Conservation (phyloP, 768 basidiomycete genomes). For the Suillus fuscotomentosus region DNA sequence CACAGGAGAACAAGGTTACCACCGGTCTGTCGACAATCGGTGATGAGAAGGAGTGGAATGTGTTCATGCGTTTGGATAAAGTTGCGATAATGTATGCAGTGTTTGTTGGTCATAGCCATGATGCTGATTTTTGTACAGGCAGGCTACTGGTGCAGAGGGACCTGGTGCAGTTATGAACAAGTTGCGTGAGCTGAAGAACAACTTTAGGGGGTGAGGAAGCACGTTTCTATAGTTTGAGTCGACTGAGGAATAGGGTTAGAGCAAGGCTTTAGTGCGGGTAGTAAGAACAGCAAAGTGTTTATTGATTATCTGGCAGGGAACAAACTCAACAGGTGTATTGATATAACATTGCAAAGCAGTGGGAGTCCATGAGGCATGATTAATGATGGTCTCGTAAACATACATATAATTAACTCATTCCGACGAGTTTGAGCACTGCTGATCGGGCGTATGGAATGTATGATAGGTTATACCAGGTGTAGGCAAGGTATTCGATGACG, state of each 20-base stretch:
- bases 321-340: constrained; percentile 5
- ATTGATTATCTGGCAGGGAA: not conserved
- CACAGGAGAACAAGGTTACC: constrained; percentile 58
- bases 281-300: not conserved
- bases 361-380: not conserved
- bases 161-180: constrained; percentile 67
- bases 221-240: not conserved
- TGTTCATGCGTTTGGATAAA: constrained; percentile 82
- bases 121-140: constrained; percentile 36
- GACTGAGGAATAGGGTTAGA: not conserved
- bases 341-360: constrained; percentile 6
- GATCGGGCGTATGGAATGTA: constrained; percentile 92
- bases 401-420: constrained; percentile 27
- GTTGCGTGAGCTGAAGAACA: constrained; percentile 84
- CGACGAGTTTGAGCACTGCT: constrained; percentile 66
- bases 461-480: constrained; percentile 83
- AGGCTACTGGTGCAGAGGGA: constrained; percentile 40
- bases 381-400: constrained; percentile 14
- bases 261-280: not conserved
- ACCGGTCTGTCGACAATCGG: constrained; percentile 86
- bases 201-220: constrained; percentile 58
- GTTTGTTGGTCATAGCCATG: not conserved
- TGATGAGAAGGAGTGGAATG: constrained; percentile 94
- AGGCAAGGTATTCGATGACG: constrained; percentile 87
- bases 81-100: constrained; percentile 59